Evolutionary conservation across 1,284 basidiomycete species (phyloP).

Genomic region (Cryptococcus maquisensis): DNA sequence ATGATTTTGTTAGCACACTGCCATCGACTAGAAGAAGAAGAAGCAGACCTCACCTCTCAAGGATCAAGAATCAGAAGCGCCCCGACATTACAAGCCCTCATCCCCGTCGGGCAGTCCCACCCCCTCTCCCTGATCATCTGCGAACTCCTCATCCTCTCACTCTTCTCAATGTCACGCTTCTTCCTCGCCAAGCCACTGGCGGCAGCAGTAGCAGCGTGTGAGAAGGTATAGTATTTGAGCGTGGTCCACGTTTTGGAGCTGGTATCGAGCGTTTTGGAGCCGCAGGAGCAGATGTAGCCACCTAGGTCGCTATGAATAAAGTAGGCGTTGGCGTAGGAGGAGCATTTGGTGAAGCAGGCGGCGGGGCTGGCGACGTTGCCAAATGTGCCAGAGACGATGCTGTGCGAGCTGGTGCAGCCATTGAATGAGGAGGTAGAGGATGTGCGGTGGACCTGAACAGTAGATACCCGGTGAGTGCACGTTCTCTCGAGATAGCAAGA

Average conservation of each 20-base stretch:
- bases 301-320: slow-evolving; percentile 2
- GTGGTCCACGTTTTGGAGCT: neutral
- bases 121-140: slow-evolving; percentile 3
- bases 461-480: too few species aligned
- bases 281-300: slow-evolving; percentile 11
- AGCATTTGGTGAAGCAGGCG: slow-evolving; percentile 9
- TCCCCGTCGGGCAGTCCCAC: slow-evolving; percentile 9
- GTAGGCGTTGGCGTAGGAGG: slow-evolving; percentile 1
- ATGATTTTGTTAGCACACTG: neutral
- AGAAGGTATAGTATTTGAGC: slow-evolving; percentile 4
- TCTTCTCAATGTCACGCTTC: neutral
- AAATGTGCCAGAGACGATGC: neutral
- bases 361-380: slow-evolving; percentile 4
- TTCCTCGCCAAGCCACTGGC: slow-evolving; percentile 4
- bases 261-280: neutral
- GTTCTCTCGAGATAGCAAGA: neutral
- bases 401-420: neutral
- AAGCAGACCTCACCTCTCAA: slow-evolving; percentile 13
- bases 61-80: slow-evolving; percentile 9
- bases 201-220: slow-evolving; percentile 6
- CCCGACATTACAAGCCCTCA: slow-evolving; percentile 12
- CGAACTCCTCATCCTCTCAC: neutral
- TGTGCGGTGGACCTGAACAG: neutral
- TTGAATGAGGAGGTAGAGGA: slow-evolving; percentile 6
- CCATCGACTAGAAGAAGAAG: neutral